Evolutionary conservation across 805 yeast species (phyloP).

Genomic region (Saccharomycopsis fermentans): DNA sequence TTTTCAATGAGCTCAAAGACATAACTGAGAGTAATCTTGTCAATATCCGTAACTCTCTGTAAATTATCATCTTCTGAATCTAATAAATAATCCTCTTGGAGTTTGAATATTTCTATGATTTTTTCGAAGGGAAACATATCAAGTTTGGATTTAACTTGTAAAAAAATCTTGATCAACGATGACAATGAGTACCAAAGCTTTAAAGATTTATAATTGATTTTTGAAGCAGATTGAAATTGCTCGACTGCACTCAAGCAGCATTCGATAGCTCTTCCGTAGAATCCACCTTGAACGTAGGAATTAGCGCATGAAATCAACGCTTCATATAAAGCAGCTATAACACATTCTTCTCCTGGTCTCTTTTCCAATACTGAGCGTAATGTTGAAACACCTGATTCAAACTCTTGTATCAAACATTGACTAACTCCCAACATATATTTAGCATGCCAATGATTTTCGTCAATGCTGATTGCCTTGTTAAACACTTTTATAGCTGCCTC

Average conservation of each 20-base stretch:
- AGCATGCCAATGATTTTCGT: slow-evolving; percentile 46
- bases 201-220: slow-evolving; percentile 31
- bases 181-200: slow-evolving; percentile 59
- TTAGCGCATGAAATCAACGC: slow-evolving; percentile 46
- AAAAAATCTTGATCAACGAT: slow-evolving; percentile 44
- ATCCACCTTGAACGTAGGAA: slow-evolving; percentile 46
- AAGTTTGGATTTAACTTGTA: slow-evolving; percentile 45
- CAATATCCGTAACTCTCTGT: slow-evolving; percentile 18
- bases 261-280: slow-evolving; percentile 44
- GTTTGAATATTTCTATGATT: slow-evolving; percentile 23
- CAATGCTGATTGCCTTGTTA: slow-evolving; percentile 46
- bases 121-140: slow-evolving; percentile 39
- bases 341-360: slow-evolving; percentile 40
- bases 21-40: slow-evolving; percentile 1
- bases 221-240: slow-evolving; percentile 30
- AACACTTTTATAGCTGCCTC: slow-evolving; percentile 85
- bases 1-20: background rate
- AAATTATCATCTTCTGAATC: slow-evolving; percentile 17
- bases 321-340: slow-evolving; percentile 45
- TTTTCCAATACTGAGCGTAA: slow-evolving; percentile 33
- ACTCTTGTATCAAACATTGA: slow-evolving; percentile 54
- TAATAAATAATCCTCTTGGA: background rate
- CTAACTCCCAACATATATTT: slow-evolving; percentile 59
- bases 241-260: slow-evolving; percentile 30
- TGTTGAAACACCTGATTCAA: slow-evolving; percentile 43